phyloP scores from a whole-genome alignment of 1,284 basidiomycete genomes.

The Malassezia cuniculi region DNA sequence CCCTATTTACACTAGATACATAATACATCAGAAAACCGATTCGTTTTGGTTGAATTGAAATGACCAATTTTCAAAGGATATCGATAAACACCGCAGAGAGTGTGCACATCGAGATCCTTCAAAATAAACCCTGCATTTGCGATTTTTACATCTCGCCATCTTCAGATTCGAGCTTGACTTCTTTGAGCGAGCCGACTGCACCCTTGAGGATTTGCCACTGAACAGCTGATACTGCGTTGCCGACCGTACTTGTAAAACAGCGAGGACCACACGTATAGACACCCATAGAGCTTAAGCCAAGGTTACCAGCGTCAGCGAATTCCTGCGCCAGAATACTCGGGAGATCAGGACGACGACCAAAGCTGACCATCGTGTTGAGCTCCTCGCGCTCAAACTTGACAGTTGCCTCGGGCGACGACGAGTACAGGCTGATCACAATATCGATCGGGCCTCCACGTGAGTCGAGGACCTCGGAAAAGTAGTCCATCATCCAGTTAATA shows the following conservation, averaged over 20 bases:
- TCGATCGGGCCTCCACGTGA: background rate
- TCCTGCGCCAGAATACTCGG: background rate
- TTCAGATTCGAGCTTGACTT: slow-evolving; percentile 1
- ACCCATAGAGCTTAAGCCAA: background rate
- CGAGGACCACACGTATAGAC: slow-evolving; percentile 1
- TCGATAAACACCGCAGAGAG: too few relatives aligned
- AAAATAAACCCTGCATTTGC: too few relatives aligned
- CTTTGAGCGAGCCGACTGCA: background rate
- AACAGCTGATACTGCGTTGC: background rate
- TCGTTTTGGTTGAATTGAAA: too few relatives aligned
- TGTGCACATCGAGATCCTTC: too few relatives aligned
- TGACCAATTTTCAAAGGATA: too few relatives aligned
- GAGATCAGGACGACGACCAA: background rate
- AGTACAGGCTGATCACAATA: background rate
- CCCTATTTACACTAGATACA: background rate
- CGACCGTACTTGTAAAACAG: background rate
- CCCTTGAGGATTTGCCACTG: slow-evolving; percentile 2
- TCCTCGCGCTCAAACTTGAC: background rate
- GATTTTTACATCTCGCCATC: slow-evolving; percentile 1
- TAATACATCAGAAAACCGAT: too few relatives aligned
- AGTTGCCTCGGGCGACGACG: background rate
- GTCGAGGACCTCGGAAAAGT: slow-evolving; percentile 1
- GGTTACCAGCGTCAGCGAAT: background rate
- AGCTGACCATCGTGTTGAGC: background rate
- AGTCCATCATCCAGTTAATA: background rate